phyloP scores from a whole-genome alignment of 2,329 filamentous ascomycete species.

The Penicillium sp. region DNA sequence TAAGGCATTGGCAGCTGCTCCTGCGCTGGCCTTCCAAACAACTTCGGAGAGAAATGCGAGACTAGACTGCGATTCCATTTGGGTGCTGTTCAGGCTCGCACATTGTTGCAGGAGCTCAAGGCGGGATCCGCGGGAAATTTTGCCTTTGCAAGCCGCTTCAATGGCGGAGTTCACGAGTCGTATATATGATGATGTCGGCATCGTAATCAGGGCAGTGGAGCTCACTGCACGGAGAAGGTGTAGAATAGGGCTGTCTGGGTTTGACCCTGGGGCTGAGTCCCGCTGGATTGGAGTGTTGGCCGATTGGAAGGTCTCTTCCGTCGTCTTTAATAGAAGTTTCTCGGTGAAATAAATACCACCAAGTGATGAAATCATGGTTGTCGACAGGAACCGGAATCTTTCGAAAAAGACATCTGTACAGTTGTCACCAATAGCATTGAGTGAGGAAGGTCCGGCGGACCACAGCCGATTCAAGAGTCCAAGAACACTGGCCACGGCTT shows the following conservation, averaged over 20 bases:
- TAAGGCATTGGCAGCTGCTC: slow-evolving; percentile 42
- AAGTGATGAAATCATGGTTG: slow-evolving; percentile 55
- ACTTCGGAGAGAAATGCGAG: slow-evolving; percentile 22
- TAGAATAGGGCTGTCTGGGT: slow-evolving; percentile 41
- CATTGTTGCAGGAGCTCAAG: slow-evolving; percentile 46
- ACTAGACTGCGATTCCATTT: slow-evolving; percentile 15
- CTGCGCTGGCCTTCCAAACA: slow-evolving; percentile 43
- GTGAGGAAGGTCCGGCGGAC: slow-evolving; percentile 55
- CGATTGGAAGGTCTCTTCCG: slow-evolving; percentile 59
- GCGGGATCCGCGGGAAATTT: slow-evolving; percentile 39
- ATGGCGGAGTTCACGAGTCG: slow-evolving; percentile 36
- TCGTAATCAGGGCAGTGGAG: slow-evolving; percentile 19
- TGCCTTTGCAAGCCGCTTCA: slow-evolving; percentile 38
- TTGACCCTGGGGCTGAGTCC: slow-evolving; percentile 29
- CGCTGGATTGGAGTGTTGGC: slow-evolving; percentile 43
- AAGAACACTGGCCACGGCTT: slow-evolving; percentile 74
- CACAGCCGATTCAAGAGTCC: slow-evolving; percentile 72
- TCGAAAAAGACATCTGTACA: slow-evolving; percentile 48
- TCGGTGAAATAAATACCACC: slow-evolving; percentile 56
- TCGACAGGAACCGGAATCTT: slow-evolving; percentile 56
- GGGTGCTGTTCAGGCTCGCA: slow-evolving; percentile 31
- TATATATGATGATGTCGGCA: slow-evolving; percentile 31
- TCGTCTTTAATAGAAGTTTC: slow-evolving; percentile 56
- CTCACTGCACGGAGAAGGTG: slow-evolving; percentile 45
- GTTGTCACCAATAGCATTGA: slow-evolving; percentile 35